Percentiles rank a stretch among this genome's conserved stretches.
Conservation (phyloP, 2,329 filamentous ascomycete species). For the Apiospora arundinis region DNA sequence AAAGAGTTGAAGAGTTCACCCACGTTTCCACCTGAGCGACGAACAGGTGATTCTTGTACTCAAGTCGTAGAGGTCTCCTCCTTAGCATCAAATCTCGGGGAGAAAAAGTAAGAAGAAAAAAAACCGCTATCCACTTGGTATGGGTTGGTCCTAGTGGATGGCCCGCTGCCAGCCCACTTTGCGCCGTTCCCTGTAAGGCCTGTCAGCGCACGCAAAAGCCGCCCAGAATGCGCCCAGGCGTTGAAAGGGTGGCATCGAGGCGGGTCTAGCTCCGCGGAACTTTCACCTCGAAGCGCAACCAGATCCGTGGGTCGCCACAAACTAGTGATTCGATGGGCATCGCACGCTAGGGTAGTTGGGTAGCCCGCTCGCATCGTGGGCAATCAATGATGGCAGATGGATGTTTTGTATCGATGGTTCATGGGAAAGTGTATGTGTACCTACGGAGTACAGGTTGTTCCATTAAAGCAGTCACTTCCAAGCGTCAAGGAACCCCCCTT, state of each 20-base stretch:
- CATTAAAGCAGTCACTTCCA: too few species aligned
- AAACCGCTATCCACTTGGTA: slow-evolving; percentile 3
- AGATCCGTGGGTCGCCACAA: slow-evolving; percentile 8
- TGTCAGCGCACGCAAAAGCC: background rate
- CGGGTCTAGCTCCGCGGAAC: background rate
- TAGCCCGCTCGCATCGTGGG: slow-evolving; percentile 1
- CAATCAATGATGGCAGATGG: background rate
- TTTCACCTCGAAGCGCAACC: slow-evolving; percentile 2
- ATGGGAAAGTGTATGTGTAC: background rate
- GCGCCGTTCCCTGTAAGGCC: slow-evolving; percentile 15
- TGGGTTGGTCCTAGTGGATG: slow-evolving; percentile 9
- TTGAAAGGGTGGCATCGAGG: background rate
- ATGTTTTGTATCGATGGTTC: background rate
- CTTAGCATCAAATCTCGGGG: background rate
- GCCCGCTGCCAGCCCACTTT: slow-evolving; percentile 1
- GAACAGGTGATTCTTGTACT: slow-evolving; percentile 14
- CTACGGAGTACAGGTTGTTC: background rate
- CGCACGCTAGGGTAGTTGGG: background rate
- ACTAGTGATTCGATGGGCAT: background rate
- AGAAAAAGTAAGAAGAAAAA: background rate
- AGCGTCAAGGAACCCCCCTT: background rate
- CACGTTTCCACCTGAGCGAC: slow-evolving; percentile 4
- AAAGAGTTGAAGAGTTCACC: background rate
- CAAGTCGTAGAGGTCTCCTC: background rate
- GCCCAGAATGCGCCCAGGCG: background rate